Evolutionary conservation across 148 eudicot species (phyloP), one percentile per base, ranked within the genome.

Genomic region (Rhododendron vialii): DNA sequence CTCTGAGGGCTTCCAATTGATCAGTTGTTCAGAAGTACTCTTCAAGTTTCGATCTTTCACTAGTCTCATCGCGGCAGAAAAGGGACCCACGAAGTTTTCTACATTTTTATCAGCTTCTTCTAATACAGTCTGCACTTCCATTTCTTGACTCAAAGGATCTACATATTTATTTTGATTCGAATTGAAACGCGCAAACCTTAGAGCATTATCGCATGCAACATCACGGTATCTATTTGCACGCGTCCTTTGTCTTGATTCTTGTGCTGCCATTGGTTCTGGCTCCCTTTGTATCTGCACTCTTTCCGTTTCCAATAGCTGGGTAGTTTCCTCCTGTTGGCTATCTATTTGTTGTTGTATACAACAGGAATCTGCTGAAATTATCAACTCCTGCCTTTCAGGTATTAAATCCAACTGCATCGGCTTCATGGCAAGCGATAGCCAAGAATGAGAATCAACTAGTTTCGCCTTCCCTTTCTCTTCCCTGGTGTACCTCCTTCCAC

Each of bases 401-500:
- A 14, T 5, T 33, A 6, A 55, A 35, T 80, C 82, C 45, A 73
- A 28, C 9, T 20, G 48, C 28, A 43, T 2, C 5, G 47, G 2
- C n/a, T 55, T 57, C 55, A 7, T 50, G 24, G 45, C 78, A 57
- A 84, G 84, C 81, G 90, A 83, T 59, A 88, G 81, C 84, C 86
- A 88, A 22, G 86, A 22, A 33, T 86, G 86, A 28, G 84, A 51
- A 15, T 86, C 51, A 65, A 50, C 86, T 78, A 83, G 78, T 84
- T 57, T 86, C 9, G 51, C 82, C 82, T 88, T 88, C 57, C 90
- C 88, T 80, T 86, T 86, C 76, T 89, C 90, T 80, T 81, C 90
- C 59, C 79, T 45, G 17, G 85, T 84, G 50, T 84, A 89, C 67
- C 87, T 73, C 53, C 82, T 82, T 71, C 61, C 81, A 71, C 84